Base-by-base conservation (phyloP, 2,329 filamentous ascomycete genomes). In the Paraphoma chrysanthemicola region DNA sequence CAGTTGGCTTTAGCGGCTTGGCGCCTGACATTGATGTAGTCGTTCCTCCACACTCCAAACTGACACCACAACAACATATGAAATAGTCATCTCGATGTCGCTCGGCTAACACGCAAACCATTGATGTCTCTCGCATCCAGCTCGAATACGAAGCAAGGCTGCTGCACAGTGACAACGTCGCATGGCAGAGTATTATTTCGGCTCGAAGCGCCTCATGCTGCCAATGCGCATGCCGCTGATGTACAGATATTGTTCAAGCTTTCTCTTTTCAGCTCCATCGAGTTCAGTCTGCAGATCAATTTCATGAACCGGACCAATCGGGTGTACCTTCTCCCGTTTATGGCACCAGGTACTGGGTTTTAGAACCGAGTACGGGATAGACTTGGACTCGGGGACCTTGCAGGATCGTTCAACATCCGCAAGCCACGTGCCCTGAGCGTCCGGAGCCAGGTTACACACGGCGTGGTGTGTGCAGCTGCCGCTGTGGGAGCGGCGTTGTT, bases 381-480 rank as follows among this genome's bases (percentile, higher is more conserved):
- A 42, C 44, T 41, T 31, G 23, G 42, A 45, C n/a, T 38, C 44
- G 38, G 51, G 50, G 36, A 47, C 46, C 51, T 53, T 51, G 56
- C 57, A 53, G 48, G 45, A 30, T 18, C 8, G 18, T 36, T 45
- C 53, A 29, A 47, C 44, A 30, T 47, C 51, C 41, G 11, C 50
- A 52, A 48, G 51, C 51, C 48, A 57, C 50, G 52, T 57, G 50
- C 54, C 41, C 50, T 43, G 51, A 43, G 47, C 38, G 51, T 49
- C n/a, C n/a, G 38, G 45, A 43, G 18, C 41, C 41, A 30, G 16
- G 64, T 63, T 60, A 63, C 61, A 57, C 60, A 42, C 53, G 51
- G 54, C 51, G 54, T 43, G 56, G 60, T 60, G 65, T 50, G 52
- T 59, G 62, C 46, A 48, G 51, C 45, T 60, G 64, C 64, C 60